Evolutionary conservation across 2,329 filamentous ascomycete species (phyloP).

Genomic region (Fragosphaeria purpurea): DNA sequence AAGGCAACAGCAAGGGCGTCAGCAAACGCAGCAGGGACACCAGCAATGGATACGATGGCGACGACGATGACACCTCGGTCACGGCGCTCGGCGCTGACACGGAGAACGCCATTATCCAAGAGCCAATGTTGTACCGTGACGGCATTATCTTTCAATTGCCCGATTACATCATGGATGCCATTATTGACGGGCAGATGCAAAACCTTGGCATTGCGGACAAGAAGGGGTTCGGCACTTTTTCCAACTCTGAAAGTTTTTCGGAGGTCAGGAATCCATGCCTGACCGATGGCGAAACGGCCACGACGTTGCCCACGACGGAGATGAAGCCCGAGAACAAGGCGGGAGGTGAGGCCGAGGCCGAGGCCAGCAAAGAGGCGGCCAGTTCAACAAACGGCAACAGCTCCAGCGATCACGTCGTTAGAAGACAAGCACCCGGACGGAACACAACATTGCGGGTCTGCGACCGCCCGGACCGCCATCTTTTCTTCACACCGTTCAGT

Average conservation of each 20-base stretch:
- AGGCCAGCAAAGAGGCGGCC: too few relatives aligned
- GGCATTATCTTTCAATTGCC: constrained; percentile 16
- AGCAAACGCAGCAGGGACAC: too few relatives aligned
- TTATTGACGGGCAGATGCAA: constrained; percentile 20
- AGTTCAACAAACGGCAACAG: too few relatives aligned
- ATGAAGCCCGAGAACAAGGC: not conserved
- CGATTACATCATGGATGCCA: constrained; percentile 34
- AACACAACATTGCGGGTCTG: constrained; percentile 20
- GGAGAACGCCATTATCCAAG: too few relatives aligned
- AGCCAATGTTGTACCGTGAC: constrained; percentile 4
- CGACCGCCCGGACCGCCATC: constrained; percentile 32
- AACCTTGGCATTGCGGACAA: constrained; percentile 29
- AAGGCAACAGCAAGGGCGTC: not conserved
- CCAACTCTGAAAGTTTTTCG: constrained; percentile 25
- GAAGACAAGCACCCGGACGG: not conserved
- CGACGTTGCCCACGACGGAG: not conserved
- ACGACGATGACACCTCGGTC: too few relatives aligned
- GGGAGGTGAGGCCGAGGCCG: too few relatives aligned
- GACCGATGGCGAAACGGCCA: constrained; percentile 4
- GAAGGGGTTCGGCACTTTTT: constrained; percentile 30
- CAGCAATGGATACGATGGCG: too few relatives aligned
- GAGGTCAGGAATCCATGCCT: constrained; percentile 36
- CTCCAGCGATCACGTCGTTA: too few relatives aligned
- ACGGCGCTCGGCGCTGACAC: too few relatives aligned
- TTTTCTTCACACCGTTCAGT: constrained; percentile 43